phyloP scores from a whole-genome alignment of 768 basidiomycete genomes.

The Sistotremastrum suecicum region DNA sequence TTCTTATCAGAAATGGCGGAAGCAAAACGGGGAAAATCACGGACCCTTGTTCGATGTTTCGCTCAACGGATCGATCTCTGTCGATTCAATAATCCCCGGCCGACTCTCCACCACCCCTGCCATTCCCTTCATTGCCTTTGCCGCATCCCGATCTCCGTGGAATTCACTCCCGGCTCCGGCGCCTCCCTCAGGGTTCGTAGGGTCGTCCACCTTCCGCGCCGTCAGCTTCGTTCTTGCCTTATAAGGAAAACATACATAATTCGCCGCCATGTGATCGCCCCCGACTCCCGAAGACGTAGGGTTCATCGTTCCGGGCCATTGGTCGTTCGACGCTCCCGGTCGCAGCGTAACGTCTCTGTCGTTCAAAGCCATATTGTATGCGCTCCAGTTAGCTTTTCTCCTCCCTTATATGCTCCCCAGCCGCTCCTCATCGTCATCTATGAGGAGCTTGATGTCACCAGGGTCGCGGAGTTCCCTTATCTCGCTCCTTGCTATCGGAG shows the following conservation, averaged over 20 bases:
- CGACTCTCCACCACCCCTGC: conserved; percentile 38
- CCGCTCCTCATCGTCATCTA: too few relatives aligned
- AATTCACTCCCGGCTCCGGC: conserved; percentile 28
- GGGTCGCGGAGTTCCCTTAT: too few relatives aligned
- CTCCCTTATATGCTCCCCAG: too few relatives aligned
- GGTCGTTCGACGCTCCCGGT: conserved; percentile 19
- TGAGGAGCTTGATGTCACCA: too few relatives aligned
- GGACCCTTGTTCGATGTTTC: conserved; percentile 28
- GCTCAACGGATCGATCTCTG: conserved; percentile 38
- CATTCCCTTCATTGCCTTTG: conserved; percentile 23
- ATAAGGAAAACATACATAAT: conserved; percentile 25
- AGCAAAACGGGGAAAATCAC: conserved; percentile 1
- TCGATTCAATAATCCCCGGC: conserved; percentile 41
- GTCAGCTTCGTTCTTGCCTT: neutral
- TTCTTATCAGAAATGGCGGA: neutral
- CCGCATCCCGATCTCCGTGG: conserved; percentile 25
- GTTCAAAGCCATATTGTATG: conserved; percentile 23
- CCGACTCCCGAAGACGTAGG: conserved; percentile 24
- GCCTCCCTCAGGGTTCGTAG: conserved; percentile 23
- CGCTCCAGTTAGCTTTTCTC: neutral
- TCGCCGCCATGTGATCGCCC: conserved; percentile 22
- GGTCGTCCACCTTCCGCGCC: conserved; percentile 23
- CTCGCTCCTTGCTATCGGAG: too few relatives aligned
- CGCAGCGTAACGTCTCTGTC: conserved; percentile 12
- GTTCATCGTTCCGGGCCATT: conserved; percentile 31